Evolutionary conservation across 768 basidiomycete genomes (phyloP).

Genomic region (Calocera viscosa): DNA sequence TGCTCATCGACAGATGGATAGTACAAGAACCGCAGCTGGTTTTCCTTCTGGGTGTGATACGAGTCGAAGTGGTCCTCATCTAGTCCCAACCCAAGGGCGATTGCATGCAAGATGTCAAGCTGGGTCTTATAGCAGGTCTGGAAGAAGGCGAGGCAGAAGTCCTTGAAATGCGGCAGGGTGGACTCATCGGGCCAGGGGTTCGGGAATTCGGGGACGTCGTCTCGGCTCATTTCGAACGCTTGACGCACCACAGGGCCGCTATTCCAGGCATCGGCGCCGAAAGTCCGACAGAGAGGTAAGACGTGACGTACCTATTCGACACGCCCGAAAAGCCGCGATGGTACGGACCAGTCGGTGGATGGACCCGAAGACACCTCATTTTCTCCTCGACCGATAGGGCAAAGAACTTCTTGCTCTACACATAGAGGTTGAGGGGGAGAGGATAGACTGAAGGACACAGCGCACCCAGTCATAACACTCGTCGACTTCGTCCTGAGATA

Average conservation of each 20-base stretch:
- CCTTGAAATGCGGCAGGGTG: conserved; percentile 41
- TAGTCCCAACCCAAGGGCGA: conserved; percentile 38
- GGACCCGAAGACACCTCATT: conserved; percentile 12
- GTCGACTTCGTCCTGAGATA: conserved; percentile 26
- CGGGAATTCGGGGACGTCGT: conserved; percentile 34
- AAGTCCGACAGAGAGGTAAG: neutral
- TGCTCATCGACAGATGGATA: conserved; percentile 37
- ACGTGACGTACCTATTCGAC: conserved; percentile 5
- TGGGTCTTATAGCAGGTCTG: conserved; percentile 35
- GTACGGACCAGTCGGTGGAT: conserved; percentile 14
- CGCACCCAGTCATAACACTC: conserved; percentile 36
- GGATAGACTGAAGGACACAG: neutral
- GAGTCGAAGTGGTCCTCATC: conserved; percentile 35
- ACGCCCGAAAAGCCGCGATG: conserved; percentile 11
- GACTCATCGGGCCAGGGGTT: conserved; percentile 49
- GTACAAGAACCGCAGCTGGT: conserved; percentile 46
- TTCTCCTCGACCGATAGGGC: conserved; percentile 26
- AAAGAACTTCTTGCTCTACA: conserved; percentile 33
- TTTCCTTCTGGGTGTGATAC: conserved; percentile 36
- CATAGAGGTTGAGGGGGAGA: neutral
- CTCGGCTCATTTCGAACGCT: conserved; percentile 40
- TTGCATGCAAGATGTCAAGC: conserved; percentile 36
- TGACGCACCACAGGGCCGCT: conserved; percentile 11
- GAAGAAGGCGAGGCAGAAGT: conserved; percentile 14
- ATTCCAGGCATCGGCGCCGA: neutral